Percentiles rank a stretch among this genome's conserved stretches.
These are phyloP conservation scores for Emericellopsis atlantica DNA, from an alignment of 2,329 filamentous ascomycete species.

Conservation along the genomic window DNA sequence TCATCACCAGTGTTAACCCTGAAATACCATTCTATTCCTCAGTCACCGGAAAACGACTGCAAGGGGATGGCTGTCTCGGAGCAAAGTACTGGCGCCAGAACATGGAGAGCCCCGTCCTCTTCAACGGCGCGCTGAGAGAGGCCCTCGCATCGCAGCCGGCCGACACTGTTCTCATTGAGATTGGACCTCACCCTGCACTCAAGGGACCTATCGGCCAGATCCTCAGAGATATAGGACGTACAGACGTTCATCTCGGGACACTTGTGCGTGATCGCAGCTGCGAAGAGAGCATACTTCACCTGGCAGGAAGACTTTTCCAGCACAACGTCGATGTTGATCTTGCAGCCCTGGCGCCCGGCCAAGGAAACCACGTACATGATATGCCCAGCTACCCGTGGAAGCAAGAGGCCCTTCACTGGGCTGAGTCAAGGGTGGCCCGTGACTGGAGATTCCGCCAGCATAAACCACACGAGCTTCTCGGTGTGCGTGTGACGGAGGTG, in stretches of 20 bases:
- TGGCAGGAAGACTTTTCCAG: too few species aligned
- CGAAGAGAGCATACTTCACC: neutral
- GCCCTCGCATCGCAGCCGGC: neutral
- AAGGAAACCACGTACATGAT: neutral
- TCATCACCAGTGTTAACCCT: too few species aligned
- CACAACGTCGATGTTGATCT: too few species aligned
- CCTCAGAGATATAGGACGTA: conserved; percentile 6
- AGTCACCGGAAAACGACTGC: too few species aligned
- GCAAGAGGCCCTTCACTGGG: conserved; percentile 18
- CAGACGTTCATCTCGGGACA: neutral
- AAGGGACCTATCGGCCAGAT: conserved; percentile 18
- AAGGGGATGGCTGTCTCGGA: too few species aligned
- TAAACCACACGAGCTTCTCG: conserved; percentile 12
- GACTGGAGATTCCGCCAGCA: conserved; percentile 4
- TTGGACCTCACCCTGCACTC: conserved; percentile 14
- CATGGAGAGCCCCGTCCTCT: neutral
- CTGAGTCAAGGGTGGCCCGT: conserved; percentile 5
- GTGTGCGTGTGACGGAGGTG: conserved; percentile 3
- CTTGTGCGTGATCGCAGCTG: neutral
- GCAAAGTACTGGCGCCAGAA: neutral
- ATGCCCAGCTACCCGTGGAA: conserved; percentile 28
- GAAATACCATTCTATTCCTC: too few species aligned
- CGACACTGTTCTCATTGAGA: conserved; percentile 1
- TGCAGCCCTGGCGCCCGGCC: too few species aligned
- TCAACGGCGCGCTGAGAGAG: neutral